Evolutionary conservation across 2,329 filamentous ascomycete genomes (phyloP), one percentile per base, ranked within the genome.

Genomic region (Tolypocladium guangdongense): DNA sequence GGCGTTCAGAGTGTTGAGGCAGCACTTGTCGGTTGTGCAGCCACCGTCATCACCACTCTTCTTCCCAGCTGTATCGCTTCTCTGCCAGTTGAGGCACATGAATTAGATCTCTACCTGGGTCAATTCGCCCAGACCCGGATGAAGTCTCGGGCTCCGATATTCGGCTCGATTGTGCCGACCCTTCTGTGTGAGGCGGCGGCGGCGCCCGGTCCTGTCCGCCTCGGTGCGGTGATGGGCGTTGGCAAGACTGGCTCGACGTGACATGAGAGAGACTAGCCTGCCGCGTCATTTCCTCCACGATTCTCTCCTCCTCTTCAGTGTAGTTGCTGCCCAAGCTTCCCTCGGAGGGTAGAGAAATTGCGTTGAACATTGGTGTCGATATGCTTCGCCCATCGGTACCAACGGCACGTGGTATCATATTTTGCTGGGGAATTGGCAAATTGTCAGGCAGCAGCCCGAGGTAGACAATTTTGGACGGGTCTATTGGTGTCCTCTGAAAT

Each of bases 261-360:
- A 43, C 38, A 50, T 54, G 24, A 5, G 57, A 59, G 22, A 58
- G 36, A 18, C 60, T 61, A 8, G 57, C 55, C 24, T 66, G 63
- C 12, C 60, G 57, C 11, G 62, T 59, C 41, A 66, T 53, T 51
- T 66, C 65, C 38, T 63, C 62, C 35, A 60, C 61, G 14, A 66
- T 59, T 7, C 65, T 63, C 55, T 77, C 74, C 56, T 82, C 76
- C 27, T 81, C 75, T 11, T 78, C 73, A 0, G 79, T 82, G 58
- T 73, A 82, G 54, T 82, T 80, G 62, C 79, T 82, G 22, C 78
- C 78, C 8, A 82, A 62, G 2, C 77, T 81, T 54, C 47, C 55
- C 56, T 66, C 48, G 54, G 67, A 54, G 52, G 58, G 46, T 14
- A 53, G 51, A 14, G 57, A 56, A 10, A 56, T 46, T 0, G 57